phyloP scores from a whole-genome alignment of 163 green algal genomes.

The Coccomyxa subellipsoidea region DNA sequence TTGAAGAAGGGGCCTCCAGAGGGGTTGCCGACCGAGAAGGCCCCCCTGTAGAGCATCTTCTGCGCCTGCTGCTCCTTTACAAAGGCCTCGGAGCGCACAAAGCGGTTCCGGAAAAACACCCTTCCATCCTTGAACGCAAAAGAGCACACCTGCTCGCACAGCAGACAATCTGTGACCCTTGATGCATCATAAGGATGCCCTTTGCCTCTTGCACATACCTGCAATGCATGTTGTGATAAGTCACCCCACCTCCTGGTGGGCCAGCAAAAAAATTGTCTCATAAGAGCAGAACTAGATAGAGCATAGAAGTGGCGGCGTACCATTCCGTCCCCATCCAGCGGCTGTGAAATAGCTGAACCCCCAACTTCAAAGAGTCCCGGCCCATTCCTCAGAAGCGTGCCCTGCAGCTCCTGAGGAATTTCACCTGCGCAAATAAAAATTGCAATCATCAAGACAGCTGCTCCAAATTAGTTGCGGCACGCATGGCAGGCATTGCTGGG shows the following conservation, averaged over 20 bases:
- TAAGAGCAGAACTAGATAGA: not conserved
- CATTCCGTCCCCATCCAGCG: conserved; percentile 64
- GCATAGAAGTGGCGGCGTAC: conserved; percentile 14
- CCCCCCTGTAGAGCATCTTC: conserved; percentile 55
- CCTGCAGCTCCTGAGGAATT: conserved; percentile 62
- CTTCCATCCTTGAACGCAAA: conserved; percentile 46
- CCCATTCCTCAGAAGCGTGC: conserved; percentile 70
- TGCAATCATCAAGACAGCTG: not conserved
- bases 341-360: conserved; percentile 33
- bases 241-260: not conserved
- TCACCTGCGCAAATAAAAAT: conserved; percentile 18
- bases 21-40: conserved; percentile 59
- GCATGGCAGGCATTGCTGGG: not conserved
- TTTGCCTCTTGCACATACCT: no score
- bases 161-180: conserved; percentile 23
- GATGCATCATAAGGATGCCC: no score
- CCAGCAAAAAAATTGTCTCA: not conserved
- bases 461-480: not conserved
- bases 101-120: conserved; percentile 61
- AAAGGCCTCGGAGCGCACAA: conserved; percentile 55
- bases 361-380: conserved; percentile 59
- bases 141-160: conserved; percentile 1
- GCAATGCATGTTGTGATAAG: not conserved
- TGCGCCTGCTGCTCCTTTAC: conserved; percentile 54
- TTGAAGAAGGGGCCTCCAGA: conserved; percentile 62